Percentiles rank a stretch among this genome's conserved stretches.
Evolutionary conservation across 108 stramenopile genomes (phyloP).

Genomic region (Pseudonitzschia multiseries): DNA sequence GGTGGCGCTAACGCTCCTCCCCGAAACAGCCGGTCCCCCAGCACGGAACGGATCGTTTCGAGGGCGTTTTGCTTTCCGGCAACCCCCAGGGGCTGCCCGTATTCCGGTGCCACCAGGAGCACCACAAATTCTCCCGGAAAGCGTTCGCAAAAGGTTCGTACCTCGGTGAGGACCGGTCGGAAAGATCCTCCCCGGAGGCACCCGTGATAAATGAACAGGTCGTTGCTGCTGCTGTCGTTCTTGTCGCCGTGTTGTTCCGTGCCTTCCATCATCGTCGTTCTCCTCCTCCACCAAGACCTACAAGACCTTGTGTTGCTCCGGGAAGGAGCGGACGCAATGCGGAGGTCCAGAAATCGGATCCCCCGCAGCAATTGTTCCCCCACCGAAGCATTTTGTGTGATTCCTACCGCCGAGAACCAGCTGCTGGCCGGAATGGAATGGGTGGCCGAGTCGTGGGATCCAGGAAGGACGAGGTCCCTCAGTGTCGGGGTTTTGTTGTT

Average conservation of each 20-base stretch:
- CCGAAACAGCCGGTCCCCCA: background rate
- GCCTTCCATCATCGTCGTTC: too few relatives aligned
- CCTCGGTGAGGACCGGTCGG: background rate
- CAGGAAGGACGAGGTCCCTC: slow-evolving; percentile 50
- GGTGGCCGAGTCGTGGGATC: slow-evolving; percentile 62
- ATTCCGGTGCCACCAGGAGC: background rate
- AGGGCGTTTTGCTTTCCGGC: background rate
- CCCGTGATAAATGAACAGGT: background rate
- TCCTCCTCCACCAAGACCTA: too few relatives aligned
- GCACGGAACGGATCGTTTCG: background rate
- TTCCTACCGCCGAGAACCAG: slow-evolving; percentile 48
- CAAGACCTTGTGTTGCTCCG: too few relatives aligned
- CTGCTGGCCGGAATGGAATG: slow-evolving; percentile 41
- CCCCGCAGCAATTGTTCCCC: slow-evolving; percentile 55
- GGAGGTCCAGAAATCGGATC: slow-evolving; percentile 55
- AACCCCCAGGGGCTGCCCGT: background rate
- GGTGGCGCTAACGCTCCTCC: too few relatives aligned
- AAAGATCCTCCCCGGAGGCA: background rate
- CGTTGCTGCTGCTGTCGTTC: background rate
- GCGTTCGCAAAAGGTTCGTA: background rate
- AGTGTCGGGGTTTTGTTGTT: slow-evolving; percentile 4
- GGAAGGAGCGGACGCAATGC: slow-evolving; percentile 32
- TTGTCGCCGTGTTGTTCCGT: too few relatives aligned
- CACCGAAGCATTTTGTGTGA: slow-evolving; percentile 52
- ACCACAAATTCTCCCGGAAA: background rate